Percentiles rank a stretch among this genome's conserved stretches.
Conservation (phyloP, 768 basidiomycete species). For the Daedalea quercina region DNA sequence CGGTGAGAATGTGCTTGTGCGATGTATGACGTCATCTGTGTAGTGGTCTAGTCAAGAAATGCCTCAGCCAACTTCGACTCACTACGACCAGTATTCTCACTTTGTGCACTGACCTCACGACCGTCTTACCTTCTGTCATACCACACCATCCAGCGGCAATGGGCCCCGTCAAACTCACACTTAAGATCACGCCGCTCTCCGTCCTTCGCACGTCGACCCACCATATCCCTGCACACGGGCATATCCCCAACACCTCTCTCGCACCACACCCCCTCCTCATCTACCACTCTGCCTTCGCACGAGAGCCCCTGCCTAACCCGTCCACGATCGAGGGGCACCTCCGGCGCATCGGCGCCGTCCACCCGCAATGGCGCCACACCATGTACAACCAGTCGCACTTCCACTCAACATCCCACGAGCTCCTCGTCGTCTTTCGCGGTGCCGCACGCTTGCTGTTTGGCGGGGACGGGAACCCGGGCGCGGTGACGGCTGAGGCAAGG, state of each 20-base stretch:
- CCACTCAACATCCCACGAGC: slow-evolving; percentile 37
- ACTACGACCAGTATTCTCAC: too few species aligned
- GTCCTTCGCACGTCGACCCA: slow-evolving; percentile 23
- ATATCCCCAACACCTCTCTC: slow-evolving; percentile 32
- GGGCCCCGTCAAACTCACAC: too few species aligned
- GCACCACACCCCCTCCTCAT: slow-evolving; percentile 29
- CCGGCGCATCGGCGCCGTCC: slow-evolving; percentile 24
- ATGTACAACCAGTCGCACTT: slow-evolving; percentile 36
- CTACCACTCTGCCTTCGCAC: slow-evolving; percentile 28
- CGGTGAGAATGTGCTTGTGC: too few species aligned
- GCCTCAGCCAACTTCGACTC: too few species aligned
- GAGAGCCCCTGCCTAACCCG: slow-evolving; percentile 12
- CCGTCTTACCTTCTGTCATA: too few species aligned
- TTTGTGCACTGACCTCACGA: too few species aligned
- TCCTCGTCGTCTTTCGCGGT: slow-evolving; percentile 29
- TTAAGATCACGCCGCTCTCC: slow-evolving; percentile 16
- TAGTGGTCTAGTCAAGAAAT: too few species aligned
- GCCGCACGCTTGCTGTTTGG: slow-evolving; percentile 34
- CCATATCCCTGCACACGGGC: slow-evolving; percentile 26
- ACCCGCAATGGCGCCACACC: slow-evolving; percentile 35
- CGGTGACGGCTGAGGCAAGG: slow-evolving; percentile 24
- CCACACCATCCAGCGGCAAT: too few species aligned
- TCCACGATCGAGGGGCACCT: slow-evolving; percentile 29
- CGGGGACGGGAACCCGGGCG: slow-evolving; percentile 28
- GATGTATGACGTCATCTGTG: too few species aligned